A percentile compares a stretch with the other conserved stretches of the same genome.
Evolutionary conservation across 257 asterid species (phyloP).

Genomic region (Agastache rugosa): DNA sequence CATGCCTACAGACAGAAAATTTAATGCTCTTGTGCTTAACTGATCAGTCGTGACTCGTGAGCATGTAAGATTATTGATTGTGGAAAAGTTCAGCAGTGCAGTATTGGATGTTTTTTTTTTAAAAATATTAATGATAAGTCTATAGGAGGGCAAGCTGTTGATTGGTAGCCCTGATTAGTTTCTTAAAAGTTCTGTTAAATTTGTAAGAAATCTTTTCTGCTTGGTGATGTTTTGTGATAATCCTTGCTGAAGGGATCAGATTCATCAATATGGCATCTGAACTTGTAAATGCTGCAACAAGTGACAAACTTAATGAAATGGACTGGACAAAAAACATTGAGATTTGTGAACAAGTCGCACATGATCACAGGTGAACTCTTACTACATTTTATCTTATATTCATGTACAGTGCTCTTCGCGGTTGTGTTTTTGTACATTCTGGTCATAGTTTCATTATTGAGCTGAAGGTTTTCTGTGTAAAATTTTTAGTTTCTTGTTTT

Average conservation of each 20-base stretch:
- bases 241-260: conserved; percentile 51
- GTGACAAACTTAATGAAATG: conserved; percentile 82
- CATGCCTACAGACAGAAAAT: background rate
- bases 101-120: conserved; percentile 23
- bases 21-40: background rate
- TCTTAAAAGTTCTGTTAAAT: conserved; percentile 22
- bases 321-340: conserved; percentile 94
- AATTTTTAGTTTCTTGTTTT: conserved; percentile 1
- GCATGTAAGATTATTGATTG: background rate
- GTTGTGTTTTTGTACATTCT: conserved; percentile 2
- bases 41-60: background rate
- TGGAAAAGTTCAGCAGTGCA: background rate
- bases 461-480: conserved; percentile 18
- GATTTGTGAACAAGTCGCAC: conserved; percentile 87
- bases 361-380: conserved; percentile 64
- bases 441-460: conserved; percentile 9
- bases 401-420: background rate
- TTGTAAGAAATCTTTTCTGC: conserved; percentile 2
- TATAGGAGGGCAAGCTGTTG: conserved; percentile 17
- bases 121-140: background rate
- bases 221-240: conserved; percentile 33
- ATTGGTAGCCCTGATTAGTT: conserved; percentile 21
- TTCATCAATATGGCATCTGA: conserved; percentile 77
- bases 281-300: conserved; percentile 87
- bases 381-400: background rate